Evolutionary conservation across 1,139 yeast genomes (phyloP).

Genomic region (Blastobotrys aristatus): DNA sequence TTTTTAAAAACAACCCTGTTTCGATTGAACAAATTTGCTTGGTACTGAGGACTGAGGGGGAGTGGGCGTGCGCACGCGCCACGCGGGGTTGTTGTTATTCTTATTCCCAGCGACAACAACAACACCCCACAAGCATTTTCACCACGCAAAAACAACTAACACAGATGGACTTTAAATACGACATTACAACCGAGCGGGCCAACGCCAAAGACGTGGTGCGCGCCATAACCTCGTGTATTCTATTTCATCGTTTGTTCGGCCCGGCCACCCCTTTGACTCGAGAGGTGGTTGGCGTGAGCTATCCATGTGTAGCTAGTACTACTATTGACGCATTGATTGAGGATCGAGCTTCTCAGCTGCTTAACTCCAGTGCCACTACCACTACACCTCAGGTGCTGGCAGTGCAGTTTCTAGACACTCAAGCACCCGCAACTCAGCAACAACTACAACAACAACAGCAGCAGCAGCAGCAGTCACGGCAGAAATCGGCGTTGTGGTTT

Average conservation of each 20-base stretch:
- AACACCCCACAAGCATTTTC: too few relatives aligned
- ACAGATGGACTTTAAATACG: conserved; percentile 34
- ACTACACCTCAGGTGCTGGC: conserved; percentile 23
- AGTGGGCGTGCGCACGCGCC: too few relatives aligned
- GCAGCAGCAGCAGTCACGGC: conserved; percentile 19
- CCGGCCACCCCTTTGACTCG: conserved; percentile 51
- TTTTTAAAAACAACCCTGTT: too few relatives aligned
- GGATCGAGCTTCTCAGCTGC: conserved; percentile 27
- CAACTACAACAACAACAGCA: conserved; percentile 31
- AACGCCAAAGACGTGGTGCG: conserved; percentile 33
- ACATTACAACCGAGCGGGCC: conserved; percentile 35
- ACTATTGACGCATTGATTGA: conserved; percentile 31
- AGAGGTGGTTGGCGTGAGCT: conserved; percentile 40
- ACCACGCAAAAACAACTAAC: too few relatives aligned
- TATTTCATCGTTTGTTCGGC: conserved; percentile 69
- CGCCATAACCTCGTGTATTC: conserved; percentile 63
- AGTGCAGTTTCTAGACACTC: conserved; percentile 36
- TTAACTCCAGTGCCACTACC: conserved; percentile 17
- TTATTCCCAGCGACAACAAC: too few relatives aligned
- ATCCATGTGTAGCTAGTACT: conserved; percentile 32
- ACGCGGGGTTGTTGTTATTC: too few relatives aligned
- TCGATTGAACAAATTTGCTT: too few relatives aligned
- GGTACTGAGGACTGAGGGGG: too few relatives aligned
- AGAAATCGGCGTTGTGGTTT: conserved; percentile 20
- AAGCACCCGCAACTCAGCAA: conserved; percentile 16